phyloP scores from a whole-genome alignment of 441 rosid species.

The Populus tomentosa region DNA sequence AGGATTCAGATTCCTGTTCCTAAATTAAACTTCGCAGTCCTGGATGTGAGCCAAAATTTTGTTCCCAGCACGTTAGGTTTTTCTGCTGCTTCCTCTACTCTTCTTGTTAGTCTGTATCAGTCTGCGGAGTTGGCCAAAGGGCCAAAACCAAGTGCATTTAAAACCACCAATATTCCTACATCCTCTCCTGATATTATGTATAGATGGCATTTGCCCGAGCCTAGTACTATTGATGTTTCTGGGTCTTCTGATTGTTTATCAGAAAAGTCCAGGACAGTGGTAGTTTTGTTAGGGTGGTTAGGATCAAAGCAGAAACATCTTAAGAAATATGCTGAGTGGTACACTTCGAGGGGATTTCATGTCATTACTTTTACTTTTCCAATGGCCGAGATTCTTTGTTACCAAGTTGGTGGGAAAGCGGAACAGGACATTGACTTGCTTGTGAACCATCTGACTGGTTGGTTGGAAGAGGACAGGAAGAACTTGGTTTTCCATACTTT shows the following conservation, averaged over 20 bases:
- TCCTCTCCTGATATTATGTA: constrained; percentile 59
- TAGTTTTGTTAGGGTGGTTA: constrained; percentile 92
- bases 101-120: constrained; percentile 48
- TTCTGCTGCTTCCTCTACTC: constrained; percentile 40
- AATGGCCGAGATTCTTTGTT: constrained; percentile 76
- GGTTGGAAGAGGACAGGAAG: constrained; percentile 85
- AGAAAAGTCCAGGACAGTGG: constrained; percentile 74
- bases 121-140: constrained; percentile 69
- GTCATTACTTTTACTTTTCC: constrained; percentile 94
- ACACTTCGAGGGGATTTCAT: constrained; percentile 81
- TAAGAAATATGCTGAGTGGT: constrained; percentile 89
- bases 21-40: constrained; percentile 33
- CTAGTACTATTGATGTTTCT: constrained; percentile 47
- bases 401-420: constrained; percentile 85
- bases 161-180: constrained; percentile 27
- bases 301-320: constrained; percentile 96
- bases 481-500: constrained; percentile 91
- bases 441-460: constrained; percentile 81
- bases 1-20: constrained; percentile 66
- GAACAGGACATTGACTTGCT: constrained; percentile 72
- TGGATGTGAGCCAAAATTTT: constrained; percentile 25
- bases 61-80: constrained; percentile 23
- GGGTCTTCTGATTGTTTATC: constrained; percentile 48
- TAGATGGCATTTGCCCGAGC: constrained; percentile 87
- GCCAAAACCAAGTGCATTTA: constrained; percentile 42